Conservation (phyloP, 441 rosid genomes). For the Jatropha multifida region DNA sequence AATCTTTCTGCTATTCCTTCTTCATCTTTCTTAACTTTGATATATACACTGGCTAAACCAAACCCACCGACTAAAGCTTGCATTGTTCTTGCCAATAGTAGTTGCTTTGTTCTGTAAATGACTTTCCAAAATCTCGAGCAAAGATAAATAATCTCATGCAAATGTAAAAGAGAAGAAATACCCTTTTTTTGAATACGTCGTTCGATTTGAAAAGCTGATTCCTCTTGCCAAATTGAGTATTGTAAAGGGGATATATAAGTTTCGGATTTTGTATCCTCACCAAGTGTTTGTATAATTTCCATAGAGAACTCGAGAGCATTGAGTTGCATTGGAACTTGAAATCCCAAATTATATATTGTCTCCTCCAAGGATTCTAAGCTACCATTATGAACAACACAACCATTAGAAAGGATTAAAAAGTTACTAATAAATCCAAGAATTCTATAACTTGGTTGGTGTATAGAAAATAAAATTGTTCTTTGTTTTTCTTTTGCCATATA, state of each 20-base stretch:
- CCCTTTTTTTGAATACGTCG: conserved; percentile 21
- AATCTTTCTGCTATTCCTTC: conserved; percentile 70
- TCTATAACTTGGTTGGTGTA: conserved; percentile 76
- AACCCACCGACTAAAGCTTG: conserved; percentile 81
- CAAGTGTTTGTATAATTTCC: conserved; percentile 55
- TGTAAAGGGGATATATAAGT: conserved; percentile 5
- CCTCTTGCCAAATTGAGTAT: conserved; percentile 35
- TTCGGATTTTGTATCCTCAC: conserved; percentile 36
- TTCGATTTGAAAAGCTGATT: conserved; percentile 19
- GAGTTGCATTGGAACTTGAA: conserved; percentile 58
- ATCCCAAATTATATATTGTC: conserved; percentile 47
- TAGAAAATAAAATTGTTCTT: conserved; percentile 61
- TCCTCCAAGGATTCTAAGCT: conserved; percentile 48
- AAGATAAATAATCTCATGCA: conserved; percentile 55
- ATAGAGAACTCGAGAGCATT: conserved; percentile 63
- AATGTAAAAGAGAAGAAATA: conserved; percentile 25
- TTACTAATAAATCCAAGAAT: conserved; percentile 50
- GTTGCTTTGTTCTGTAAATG: conserved; percentile 74
- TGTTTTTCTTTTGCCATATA: conserved; percentile 61
- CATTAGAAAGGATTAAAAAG: conserved; percentile 59
- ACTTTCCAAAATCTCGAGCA: conserved; percentile 63
- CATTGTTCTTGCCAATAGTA: conserved; percentile 78
- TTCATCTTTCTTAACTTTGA: conserved; percentile 54
- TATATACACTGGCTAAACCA: conserved; percentile 68
- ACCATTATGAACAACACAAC: conserved; percentile 55